Evolutionary conservation across 164 flowering plant genomes (phyloP).

Genomic region (Protea cynaroides): DNA sequence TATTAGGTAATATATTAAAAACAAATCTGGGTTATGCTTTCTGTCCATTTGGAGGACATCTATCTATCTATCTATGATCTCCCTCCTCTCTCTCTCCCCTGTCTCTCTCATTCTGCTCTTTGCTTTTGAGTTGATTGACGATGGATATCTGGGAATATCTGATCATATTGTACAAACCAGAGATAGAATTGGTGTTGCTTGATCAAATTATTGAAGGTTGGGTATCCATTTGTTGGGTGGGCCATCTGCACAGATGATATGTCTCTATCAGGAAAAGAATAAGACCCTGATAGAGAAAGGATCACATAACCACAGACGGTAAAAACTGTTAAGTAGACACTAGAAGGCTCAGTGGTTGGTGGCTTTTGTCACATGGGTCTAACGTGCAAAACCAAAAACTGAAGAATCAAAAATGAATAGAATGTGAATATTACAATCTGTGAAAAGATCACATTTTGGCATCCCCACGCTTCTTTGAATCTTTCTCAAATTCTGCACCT

Average conservation of each 20-base stretch:
- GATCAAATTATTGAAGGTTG: too few relatives aligned
- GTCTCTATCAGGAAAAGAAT: too few relatives aligned
- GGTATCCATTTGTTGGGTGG: too few relatives aligned
- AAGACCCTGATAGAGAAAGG: too few relatives aligned
- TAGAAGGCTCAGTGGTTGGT: too few relatives aligned
- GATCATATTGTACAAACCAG: not conserved
- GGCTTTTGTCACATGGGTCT: not conserved
- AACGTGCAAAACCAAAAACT: not conserved
- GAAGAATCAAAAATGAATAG: not conserved
- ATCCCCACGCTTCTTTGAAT: not conserved
- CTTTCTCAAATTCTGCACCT: not conserved
- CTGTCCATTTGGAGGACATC: conserved; percentile 23
- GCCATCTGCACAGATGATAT: too few relatives aligned
- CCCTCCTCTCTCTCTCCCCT: not conserved
- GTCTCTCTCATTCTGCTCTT: not conserved
- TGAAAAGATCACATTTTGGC: not conserved
- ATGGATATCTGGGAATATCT: conserved; percentile 17
- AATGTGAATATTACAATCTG: not conserved
- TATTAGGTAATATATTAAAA: conserved; percentile 24
- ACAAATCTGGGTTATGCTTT: conserved; percentile 27
- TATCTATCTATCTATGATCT: not conserved
- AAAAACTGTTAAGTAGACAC: not conserved
- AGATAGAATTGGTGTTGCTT: too few relatives aligned
- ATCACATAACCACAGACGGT: too few relatives aligned
- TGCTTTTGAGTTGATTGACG: conserved; percentile 13